These are phyloP conservation scores for Lachnellula occidentalis DNA, from an alignment of 2,329 filamentous ascomycete genomes.

Conservation along the genomic window DNA sequence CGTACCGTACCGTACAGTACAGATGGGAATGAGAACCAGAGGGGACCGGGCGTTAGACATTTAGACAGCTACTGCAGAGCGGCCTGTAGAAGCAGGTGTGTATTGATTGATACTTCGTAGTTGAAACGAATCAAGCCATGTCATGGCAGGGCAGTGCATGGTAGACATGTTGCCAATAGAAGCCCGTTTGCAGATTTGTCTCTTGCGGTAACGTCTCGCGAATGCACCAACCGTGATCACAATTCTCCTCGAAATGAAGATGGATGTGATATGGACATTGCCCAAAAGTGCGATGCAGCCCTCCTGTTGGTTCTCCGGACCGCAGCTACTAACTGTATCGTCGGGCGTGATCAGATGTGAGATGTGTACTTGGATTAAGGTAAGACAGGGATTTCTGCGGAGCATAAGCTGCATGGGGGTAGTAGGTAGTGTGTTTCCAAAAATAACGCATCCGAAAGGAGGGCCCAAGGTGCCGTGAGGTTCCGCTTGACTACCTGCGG, in stretches of 20 bases:
- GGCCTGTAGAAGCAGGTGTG: too few species aligned
- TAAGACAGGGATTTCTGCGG: constrained; percentile 2
- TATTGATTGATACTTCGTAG: too few species aligned
- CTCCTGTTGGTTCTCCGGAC: background rate
- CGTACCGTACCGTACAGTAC: background rate
- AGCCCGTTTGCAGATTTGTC: background rate
- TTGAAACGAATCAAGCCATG: too few species aligned
- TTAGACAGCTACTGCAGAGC: too few species aligned
- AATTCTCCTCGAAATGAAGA: background rate
- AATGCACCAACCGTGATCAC: background rate
- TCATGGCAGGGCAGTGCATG: too few species aligned
- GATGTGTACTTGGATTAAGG: constrained; percentile 6
- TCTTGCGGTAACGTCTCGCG: background rate
- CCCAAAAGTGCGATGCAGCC: background rate
- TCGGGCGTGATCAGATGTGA: background rate
- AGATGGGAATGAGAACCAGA: background rate
- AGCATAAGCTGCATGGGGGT: background rate
- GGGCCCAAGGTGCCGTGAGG: background rate
- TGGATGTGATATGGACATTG: background rate
- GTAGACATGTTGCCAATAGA: too few species aligned
- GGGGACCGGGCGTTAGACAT: background rate
- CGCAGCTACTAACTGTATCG: background rate
- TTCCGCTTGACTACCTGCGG: background rate
- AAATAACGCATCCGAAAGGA: background rate
- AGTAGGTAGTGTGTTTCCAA: constrained; percentile 1